Evolutionary conservation across 352 stramenopile species (phyloP).

Genomic region (Pythium folliculosum): DNA sequence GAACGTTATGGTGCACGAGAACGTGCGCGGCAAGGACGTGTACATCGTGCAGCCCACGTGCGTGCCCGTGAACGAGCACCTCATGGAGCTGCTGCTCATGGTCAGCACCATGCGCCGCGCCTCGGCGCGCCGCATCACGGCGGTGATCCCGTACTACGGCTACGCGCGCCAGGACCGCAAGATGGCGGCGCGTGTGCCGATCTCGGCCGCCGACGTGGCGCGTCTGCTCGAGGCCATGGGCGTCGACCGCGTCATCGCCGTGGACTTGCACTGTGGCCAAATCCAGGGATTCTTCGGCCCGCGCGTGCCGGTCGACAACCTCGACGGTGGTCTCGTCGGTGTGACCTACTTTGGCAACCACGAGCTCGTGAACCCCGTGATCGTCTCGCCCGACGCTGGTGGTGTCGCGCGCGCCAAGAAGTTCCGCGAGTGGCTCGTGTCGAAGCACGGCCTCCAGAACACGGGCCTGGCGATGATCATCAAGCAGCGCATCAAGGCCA

Average conservation of each 20-base stretch:
- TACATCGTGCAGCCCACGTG: conserved; percentile 99
- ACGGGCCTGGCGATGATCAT: conserved; percentile 99
- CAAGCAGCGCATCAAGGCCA: conserved; percentile 98
- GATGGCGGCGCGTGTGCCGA: conserved; percentile 96
- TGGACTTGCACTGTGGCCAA: conserved; percentile 88
- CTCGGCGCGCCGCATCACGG: conserved; percentile 98
- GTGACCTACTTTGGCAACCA: conserved; percentile 95
- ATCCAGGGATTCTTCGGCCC: conserved; percentile 99
- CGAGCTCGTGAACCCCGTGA: conserved; percentile 98
- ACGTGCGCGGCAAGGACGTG: conserved; percentile 99
- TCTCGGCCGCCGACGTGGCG: conserved; percentile 92
- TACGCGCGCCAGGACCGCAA: conserved; percentile 92
- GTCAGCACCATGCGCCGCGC: conserved; percentile 97
- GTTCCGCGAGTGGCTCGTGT: conserved; percentile 98
- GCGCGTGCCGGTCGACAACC: conserved; percentile 98
- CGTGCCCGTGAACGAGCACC: conserved; percentile 99
- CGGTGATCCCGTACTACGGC: conserved; percentile 97
- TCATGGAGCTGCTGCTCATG: conserved; percentile 99
- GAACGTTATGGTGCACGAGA: conserved; percentile 99
- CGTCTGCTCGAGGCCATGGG: conserved; percentile 87
- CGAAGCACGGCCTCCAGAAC: conserved; percentile 97
- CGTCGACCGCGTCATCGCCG: conserved; percentile 86
- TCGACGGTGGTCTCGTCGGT: conserved; percentile 94
- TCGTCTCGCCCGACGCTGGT: conserved; percentile 99
- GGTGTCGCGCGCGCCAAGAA: conserved; percentile 99